phyloP scores from a whole-genome alignment of 805 yeast species.

The Starmerella vaccinii region DNA sequence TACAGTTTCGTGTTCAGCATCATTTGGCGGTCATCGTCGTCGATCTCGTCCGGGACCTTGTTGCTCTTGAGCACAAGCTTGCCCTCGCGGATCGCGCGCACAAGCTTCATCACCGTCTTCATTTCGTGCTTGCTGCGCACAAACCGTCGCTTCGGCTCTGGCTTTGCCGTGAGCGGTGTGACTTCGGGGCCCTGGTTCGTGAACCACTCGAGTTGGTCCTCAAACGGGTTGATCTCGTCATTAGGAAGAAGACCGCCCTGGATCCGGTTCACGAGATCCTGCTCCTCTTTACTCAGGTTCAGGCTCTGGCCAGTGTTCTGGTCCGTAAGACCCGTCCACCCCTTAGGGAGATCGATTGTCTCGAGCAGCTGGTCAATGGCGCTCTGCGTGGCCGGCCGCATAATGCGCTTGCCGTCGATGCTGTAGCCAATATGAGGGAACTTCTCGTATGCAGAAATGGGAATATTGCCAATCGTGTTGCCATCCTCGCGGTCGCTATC shows the following conservation, averaged over 20 bases:
- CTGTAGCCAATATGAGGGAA: slow-evolving; percentile 96
- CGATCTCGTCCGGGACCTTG: slow-evolving; percentile 40
- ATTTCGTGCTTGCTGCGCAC: slow-evolving; percentile 97
- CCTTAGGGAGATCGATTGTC: slow-evolving; percentile 87
- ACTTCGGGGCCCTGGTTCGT: slow-evolving; percentile 54
- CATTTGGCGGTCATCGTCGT: slow-evolving; percentile 40
- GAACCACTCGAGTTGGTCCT: slow-evolving; percentile 93
- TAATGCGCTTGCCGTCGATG: slow-evolving; percentile 92
- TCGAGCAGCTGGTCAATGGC: slow-evolving; percentile 87
- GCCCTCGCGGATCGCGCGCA: slow-evolving; percentile 92
- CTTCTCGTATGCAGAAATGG: slow-evolving; percentile 87
- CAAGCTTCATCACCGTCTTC: slow-evolving; percentile 90
- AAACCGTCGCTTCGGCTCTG: slow-evolving; percentile 95
- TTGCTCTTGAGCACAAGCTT: slow-evolving; percentile 70
- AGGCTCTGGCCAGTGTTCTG: slow-evolving; percentile 76
- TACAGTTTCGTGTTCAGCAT: slow-evolving; percentile 32
- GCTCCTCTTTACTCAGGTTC: slow-evolving; percentile 76
- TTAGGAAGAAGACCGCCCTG: slow-evolving; percentile 78
- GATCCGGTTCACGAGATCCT: slow-evolving; percentile 75
- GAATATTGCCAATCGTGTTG: slow-evolving; percentile 90
- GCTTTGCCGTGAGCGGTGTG: slow-evolving; percentile 87
- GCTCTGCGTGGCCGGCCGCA: slow-evolving; percentile 97
- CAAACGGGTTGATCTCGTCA: slow-evolving; percentile 74
- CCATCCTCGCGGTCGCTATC: slow-evolving; percentile 73
- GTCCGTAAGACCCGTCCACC: slow-evolving; percentile 96